Evolutionary conservation across 75 land plant species (phyloP).

Genomic region (Cryptomeria japonica): DNA sequence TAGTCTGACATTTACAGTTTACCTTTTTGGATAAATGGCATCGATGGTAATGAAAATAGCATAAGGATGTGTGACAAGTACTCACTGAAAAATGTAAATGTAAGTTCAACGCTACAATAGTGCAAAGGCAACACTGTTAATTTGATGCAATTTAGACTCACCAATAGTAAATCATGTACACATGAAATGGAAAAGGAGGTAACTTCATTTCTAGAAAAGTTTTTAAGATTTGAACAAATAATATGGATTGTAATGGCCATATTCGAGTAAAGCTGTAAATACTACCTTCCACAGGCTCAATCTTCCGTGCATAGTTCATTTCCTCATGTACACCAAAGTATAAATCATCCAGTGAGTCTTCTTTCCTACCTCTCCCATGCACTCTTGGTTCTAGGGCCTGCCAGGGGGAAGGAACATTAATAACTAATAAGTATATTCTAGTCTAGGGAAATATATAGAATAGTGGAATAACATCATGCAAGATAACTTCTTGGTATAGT

Average conservation of each 20-base stretch:
- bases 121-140: slow-evolving; percentile 4
- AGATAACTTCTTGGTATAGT: not conserved
- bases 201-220: not conserved
- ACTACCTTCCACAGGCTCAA: slow-evolving; percentile 80
- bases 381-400: slow-evolving; percentile 84
- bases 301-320: slow-evolving; percentile 87
- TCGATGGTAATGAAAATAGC: not conserved
- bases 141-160: not conserved
- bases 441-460: not conserved
- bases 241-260: not conserved
- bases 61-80: not conserved
- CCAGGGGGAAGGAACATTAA: not conserved
- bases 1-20: not conserved
- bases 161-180: not conserved
- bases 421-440: not conserved
- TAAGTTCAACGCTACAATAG: not conserved
- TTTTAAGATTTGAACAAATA: slow-evolving; percentile 7
- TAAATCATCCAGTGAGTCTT: slow-evolving; percentile 68
- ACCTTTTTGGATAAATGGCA: not conserved
- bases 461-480: not conserved
- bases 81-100: not conserved
- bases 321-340: slow-evolving; percentile 89
- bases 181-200: not conserved
- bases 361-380: slow-evolving; percentile 89
- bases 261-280: not conserved